phyloP scores from a whole-genome alignment of 306 rosid genomes.

The Trifolium fragiferum region DNA sequence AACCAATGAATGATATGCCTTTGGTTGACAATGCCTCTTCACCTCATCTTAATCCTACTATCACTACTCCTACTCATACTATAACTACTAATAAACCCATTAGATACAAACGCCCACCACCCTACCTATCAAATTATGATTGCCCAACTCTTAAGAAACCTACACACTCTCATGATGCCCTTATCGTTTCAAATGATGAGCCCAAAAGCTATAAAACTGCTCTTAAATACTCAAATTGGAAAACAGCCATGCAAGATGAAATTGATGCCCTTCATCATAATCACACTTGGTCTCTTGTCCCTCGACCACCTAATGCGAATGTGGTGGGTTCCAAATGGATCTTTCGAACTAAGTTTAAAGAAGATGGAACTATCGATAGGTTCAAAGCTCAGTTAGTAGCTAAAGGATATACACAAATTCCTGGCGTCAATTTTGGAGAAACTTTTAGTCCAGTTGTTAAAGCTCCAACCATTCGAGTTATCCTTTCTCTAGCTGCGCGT shows the following conservation, averaged over 20 bases:
- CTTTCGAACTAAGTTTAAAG: neutral
- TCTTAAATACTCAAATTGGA: neutral
- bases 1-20: too few relatives aligned
- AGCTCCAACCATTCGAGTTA: neutral
- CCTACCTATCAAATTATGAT: neutral
- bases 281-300: neutral
- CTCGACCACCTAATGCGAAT: neutral
- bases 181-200: neutral
- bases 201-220: neutral
- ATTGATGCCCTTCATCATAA: neutral
- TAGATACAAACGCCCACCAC: too few relatives aligned
- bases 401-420: neutral
- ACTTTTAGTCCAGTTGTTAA: neutral
- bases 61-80: too few relatives aligned
- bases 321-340: neutral
- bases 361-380: neutral
- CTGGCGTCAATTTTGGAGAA: neutral
- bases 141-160: neutral
- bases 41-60: too few relatives aligned
- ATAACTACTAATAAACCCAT: too few relatives aligned
- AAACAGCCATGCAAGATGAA: constrained; percentile 5
- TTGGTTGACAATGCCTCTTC: too few relatives aligned
- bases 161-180: neutral
- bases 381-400: neutral
- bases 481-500: neutral